These are phyloP conservation scores for Aspergillus fumigatiaffinis DNA, from an alignment of 2,329 filamentous ascomycete genomes.

Conservation along the genomic window DNA sequence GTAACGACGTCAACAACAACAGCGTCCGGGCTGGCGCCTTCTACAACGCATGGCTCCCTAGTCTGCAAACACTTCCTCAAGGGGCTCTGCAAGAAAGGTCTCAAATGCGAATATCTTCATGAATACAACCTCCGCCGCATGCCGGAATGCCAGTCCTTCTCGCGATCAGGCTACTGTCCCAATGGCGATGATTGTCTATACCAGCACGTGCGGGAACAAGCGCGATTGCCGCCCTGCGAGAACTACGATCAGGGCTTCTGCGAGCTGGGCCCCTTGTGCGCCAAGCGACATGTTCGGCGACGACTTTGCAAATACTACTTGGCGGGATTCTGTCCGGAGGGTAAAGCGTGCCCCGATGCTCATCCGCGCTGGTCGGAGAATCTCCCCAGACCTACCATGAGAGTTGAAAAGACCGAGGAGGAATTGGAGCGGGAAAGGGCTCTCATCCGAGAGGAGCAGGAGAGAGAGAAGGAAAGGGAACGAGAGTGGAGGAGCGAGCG, in stretches of 20 bases:
- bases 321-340: conserved; percentile 91
- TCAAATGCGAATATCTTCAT: conserved; percentile 95
- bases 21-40: conserved; percentile 38
- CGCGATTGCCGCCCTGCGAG: conserved; percentile 74
- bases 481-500: conserved; percentile 52
- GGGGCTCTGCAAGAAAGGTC: conserved; percentile 94
- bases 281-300: conserved; percentile 82
- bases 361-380: conserved; percentile 76
- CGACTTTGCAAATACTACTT: conserved; percentile 80
- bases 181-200: conserved; percentile 97
- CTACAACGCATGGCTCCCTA: conserved; percentile 52
- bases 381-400: conserved; percentile 55
- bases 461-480: conserved; percentile 51
- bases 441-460: conserved; percentile 58
- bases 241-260: conserved; percentile 96
- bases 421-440: conserved; percentile 59
- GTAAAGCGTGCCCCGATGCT: conserved; percentile 67
- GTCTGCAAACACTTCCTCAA: conserved; percentile 99
- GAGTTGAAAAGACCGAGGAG: conserved; percentile 68
- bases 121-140: conserved; percentile 98
- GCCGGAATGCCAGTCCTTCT: conserved; percentile 97
- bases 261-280: conserved; percentile 79
- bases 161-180: conserved; percentile 87
- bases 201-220: conserved; percentile 80
- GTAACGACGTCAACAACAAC: conserved; percentile 43